phyloP scores from a whole-genome alignment of 2,329 filamentous ascomycete genomes.

The Scolecobasidium constrictum region DNA sequence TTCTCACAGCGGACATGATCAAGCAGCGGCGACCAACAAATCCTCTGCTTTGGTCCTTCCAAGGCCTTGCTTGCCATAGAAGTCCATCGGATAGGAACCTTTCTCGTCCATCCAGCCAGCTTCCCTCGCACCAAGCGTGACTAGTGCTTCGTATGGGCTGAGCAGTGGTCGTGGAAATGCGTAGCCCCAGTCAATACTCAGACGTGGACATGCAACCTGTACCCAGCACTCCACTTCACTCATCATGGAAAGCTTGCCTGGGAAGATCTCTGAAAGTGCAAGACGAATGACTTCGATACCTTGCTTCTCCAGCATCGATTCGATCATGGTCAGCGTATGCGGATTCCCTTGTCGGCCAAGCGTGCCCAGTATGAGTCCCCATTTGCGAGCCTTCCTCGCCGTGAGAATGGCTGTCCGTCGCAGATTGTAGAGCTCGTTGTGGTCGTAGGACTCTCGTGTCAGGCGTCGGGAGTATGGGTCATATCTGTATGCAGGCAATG shows the following conservation, averaged over 20 bases:
- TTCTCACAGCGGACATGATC: no score
- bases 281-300: constrained; percentile 78
- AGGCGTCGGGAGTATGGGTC: constrained; percentile 91
- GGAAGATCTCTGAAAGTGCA: constrained; percentile 89
- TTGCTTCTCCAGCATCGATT: constrained; percentile 57
- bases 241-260: constrained; percentile 90
- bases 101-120: constrained; percentile 52
- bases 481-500: constrained; percentile 84
- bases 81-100: constrained; percentile 81
- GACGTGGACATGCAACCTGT: constrained; percentile 87
- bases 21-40: no score
- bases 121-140: constrained; percentile 70
- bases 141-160: constrained; percentile 89
- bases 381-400: constrained; percentile 70
- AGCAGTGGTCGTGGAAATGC: constrained; percentile 81
- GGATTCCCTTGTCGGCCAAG: constrained; percentile 92
- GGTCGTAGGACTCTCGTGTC: constrained; percentile 83
- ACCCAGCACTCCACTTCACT: constrained; percentile 83
- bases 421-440: constrained; percentile 78
- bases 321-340: constrained; percentile 79
- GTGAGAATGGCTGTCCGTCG: constrained; percentile 65
- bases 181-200: constrained; percentile 99
- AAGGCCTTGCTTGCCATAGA: constrained; percentile 84
- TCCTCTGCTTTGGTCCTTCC: constrained; percentile 54
- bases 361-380: constrained; percentile 89